These are phyloP conservation scores for Cucurbita ficifolia DNA, from an alignment of 306 rosid species.

Conservation along the genomic window DNA sequence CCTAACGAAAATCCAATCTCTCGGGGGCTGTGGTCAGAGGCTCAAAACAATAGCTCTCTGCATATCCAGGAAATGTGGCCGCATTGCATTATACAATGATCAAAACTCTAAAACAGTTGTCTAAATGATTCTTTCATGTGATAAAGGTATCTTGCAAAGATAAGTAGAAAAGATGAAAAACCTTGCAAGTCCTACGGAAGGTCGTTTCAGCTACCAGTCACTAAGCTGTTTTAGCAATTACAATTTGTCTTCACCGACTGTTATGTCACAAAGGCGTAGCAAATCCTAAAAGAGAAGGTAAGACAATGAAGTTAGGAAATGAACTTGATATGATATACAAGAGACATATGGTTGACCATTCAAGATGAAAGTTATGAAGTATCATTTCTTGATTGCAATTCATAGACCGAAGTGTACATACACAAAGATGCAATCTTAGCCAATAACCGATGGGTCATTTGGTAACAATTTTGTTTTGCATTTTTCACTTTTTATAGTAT, in stretches of 20 bases:
- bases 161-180: neutral
- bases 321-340: constrained; percentile 13
- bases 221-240: neutral
- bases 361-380: neutral
- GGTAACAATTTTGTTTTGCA: neutral
- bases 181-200: neutral
- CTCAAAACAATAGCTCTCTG: neutral
- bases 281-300: constrained; percentile 59
- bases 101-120: neutral
- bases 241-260: constrained; percentile 16
- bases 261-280: constrained; percentile 72
- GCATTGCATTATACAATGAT: constrained; percentile 2
- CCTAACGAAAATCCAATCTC: neutral
- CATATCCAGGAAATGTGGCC: neutral
- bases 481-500: neutral
- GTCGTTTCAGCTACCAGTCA: neutral
- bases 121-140: neutral
- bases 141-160: constrained; percentile 5
- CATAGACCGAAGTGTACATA: neutral
- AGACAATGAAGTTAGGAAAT: constrained; percentile 35
- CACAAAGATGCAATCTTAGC: neutral
- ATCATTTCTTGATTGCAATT: neutral
- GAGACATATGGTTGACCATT: neutral
- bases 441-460: neutral
- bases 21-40: neutral